Base-by-base conservation (phyloP, 768 basidiomycete species). In the Podaxis sp. region DNA sequence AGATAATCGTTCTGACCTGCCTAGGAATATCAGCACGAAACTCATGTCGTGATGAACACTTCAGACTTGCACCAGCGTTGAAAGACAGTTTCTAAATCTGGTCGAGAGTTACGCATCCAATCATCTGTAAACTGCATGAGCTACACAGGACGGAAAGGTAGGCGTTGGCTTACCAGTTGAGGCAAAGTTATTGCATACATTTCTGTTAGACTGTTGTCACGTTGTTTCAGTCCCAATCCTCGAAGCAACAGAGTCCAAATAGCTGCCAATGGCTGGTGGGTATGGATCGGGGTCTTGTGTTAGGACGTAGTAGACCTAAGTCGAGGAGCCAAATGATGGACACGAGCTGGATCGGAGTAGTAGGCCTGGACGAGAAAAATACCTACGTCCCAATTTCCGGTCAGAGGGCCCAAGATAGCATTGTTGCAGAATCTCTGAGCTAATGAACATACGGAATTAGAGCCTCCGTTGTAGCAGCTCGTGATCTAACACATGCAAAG, bases 351-450 rank as follows among this genome's bases (percentile, higher is more conserved):
- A 17, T 30, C 28, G n/a, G 7, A 19, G 4, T 5, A 40, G 48
- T 4, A 17, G 0, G 24, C 46, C 26, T 22, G 24, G 28, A 28
- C 5, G 26, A 26, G 26, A 36, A 6, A 36, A 15, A 13, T n/a
- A 68, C 75, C 24, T 65, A 82, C 83, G 69, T 87, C 84, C 64
- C 74, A 87, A 66, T 80, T 74, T 39, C 87, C 86, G 12, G 78
- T 79, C 48, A 87, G 76, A 28, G 84, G 82, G 0, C 75, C 78
- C 5, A 87, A 73, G 60, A 89, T 80, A 51, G 81, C 71, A 66
- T 75, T 78, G 71, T 88, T 87, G 75, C 87, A 89, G 75, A 72
- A 85, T 52, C 68, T 75, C 68, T 87, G 86, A 4, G 87, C 87
- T 2, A 66, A 64, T 0, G 86, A 83, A 70, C 87, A 89, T 4